Evolutionary conservation across 768 basidiomycete species (phyloP), one percentile per base, ranked within the genome.

Genomic region (Exsudoporus frostii): DNA sequence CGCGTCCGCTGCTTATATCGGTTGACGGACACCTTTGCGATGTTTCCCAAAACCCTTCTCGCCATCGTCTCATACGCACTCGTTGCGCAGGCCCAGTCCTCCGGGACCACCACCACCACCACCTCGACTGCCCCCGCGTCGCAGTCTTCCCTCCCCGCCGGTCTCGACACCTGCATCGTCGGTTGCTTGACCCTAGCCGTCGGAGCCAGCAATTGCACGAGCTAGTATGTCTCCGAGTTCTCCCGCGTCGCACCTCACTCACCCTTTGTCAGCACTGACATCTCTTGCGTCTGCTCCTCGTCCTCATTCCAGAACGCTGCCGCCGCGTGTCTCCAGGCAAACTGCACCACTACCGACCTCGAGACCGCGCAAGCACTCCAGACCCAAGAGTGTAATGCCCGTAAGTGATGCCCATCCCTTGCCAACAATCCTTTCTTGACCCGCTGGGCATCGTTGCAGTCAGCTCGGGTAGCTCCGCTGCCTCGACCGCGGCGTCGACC

Each of bases 201-300:
- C 0, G 0, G 41, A 0, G 2, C 1, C 2, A 19, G 11, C 0
- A 17, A n/a, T 0, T 69, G 68, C 19, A 0, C n/a, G 1, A 51
- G 49, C 51, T 60, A 7, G 66, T 70, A 41, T 6, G 66, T 50
- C 20, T 11, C 3, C 11, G 13, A 9, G 5, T 20, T 25, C 0
- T 6, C 10, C 20, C 15, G 17, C 25, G 5, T 42, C 17, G 3
- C 2, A 3, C 11, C 13, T 9, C 3, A 5, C 32, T 58, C 8
- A 48, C 43, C 11, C 8, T 8, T 19, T 10, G 11, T 43, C 29
- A 79, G 79, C 61, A 61, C 74, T 13, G 61, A 79, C 60, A 0
- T 74, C n/a, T 0, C 51, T 0, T 80, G 79, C 47, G 56, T 76
- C 20, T 80, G 79, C 65, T 59, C 68, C 3, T 74, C 67, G 45